These are phyloP conservation scores for Lachancea nothofagi DNA, from an alignment of 805 yeast species.

Conservation along the genomic window DNA sequence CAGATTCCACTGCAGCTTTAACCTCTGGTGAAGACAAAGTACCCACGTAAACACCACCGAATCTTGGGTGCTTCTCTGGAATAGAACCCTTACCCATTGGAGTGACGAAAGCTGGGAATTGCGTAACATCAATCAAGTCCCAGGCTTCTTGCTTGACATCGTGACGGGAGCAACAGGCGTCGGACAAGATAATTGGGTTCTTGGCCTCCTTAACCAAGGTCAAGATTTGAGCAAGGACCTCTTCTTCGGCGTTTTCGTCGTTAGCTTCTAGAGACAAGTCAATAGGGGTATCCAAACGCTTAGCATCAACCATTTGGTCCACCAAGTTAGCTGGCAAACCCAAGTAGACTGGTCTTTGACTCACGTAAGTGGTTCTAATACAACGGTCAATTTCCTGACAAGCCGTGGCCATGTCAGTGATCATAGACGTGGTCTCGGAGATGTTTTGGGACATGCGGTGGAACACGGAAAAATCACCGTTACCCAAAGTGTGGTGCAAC, in stretches of 20 bases:
- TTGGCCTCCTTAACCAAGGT: constrained; percentile 49
- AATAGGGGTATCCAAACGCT: constrained; percentile 55
- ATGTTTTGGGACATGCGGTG: constrained; percentile 72
- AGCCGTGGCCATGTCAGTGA: constrained; percentile 60
- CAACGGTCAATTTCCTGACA: constrained; percentile 69
- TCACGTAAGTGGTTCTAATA: constrained; percentile 61
- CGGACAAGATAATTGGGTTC: constrained; percentile 72
- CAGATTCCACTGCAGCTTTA: constrained; percentile 61
- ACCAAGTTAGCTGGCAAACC: constrained; percentile 80
- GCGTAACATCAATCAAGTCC: constrained; percentile 56
- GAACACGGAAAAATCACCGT: constrained; percentile 76
- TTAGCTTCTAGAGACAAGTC: constrained; percentile 42
- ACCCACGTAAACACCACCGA: constrained; percentile 80
- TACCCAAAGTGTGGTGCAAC: constrained; percentile 79
- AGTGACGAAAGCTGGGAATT: constrained; percentile 77
- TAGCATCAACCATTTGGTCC: constrained; percentile 54
- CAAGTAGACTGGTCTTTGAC: constrained; percentile 77
- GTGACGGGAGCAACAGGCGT: constrained; percentile 83
- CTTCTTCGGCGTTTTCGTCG: constrained; percentile 17
- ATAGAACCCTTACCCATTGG: constrained; percentile 86
- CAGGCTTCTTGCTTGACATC: constrained; percentile 54
- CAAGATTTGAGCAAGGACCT: constrained; percentile 18
- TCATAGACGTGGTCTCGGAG: constrained; percentile 57
- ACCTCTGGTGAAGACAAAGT: constrained; percentile 70
- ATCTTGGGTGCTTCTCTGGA: constrained; percentile 60